A percentile compares a stretch with the other conserved stretches of the same genome.
Conservation (phyloP, 805 yeast species). For the Candida railenensis region DNA sequence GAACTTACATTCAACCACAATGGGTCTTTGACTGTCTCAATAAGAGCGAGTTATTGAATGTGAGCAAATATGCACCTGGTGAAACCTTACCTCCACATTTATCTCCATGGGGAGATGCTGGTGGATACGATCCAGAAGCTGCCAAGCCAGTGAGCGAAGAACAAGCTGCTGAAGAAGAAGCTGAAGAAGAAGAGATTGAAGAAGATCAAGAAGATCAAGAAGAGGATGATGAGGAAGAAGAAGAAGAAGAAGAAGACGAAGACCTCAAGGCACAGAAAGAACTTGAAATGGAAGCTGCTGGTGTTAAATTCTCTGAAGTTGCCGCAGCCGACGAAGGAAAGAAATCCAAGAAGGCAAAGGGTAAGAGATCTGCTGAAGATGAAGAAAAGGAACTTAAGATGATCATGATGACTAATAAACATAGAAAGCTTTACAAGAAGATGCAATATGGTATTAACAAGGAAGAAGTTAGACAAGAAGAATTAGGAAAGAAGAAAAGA, state of each 20-base stretch:
- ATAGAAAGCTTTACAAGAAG: constrained; percentile 89
- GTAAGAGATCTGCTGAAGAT: constrained; percentile 53
- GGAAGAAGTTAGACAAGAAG: constrained; percentile 74
- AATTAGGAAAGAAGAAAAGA: constrained; percentile 65
- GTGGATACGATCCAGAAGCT: constrained; percentile 81
- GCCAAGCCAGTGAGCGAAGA: constrained; percentile 38
- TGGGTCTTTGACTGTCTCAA: constrained; percentile 95
- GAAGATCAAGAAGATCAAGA: constrained; percentile 40
- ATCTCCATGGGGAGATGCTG: constrained; percentile 98
- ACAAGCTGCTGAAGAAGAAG: constrained; percentile 45
- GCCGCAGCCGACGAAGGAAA: constrained; percentile 23
- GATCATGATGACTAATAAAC: constrained; percentile 98
- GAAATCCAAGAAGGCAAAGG: constrained; percentile 31
- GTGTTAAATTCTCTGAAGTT: constrained; percentile 71
- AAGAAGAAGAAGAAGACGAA: constrained; percentile 53
- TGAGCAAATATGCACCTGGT: constrained; percentile 86
- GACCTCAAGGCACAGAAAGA: constrained; percentile 82
- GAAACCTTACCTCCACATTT: constrained; percentile 94
- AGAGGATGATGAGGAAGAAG: constrained; percentile 36
- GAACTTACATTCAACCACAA: constrained; percentile 96
- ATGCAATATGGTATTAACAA: constrained; percentile 89
- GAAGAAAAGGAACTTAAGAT: constrained; percentile 90
- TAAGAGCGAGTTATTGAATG: constrained; percentile 71
- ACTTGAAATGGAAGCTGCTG: constrained; percentile 75
- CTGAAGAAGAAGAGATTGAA: constrained; percentile 48